Base-by-base conservation (phyloP, 2,329 filamentous ascomycete genomes). In the Penicillium sp. region DNA sequence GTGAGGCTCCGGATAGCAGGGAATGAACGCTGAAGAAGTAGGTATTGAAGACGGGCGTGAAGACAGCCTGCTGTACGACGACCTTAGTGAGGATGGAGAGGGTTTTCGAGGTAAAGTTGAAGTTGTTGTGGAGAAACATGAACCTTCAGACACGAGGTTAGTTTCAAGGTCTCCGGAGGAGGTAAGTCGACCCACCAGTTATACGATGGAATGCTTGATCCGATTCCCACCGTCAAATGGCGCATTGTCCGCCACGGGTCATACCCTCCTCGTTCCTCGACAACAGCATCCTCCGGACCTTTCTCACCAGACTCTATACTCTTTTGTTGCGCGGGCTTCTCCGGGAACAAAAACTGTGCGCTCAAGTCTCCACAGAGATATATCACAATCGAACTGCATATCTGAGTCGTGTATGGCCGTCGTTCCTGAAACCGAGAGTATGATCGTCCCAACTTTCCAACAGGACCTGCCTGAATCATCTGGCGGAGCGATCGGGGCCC, bases 1-100 rank as follows among this genome's bases (percentile, higher is more conserved):
- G 72, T 0, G 83, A 84, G 30, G 90, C 89, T 44, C 92, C 93
- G 0, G 88, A 85, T 2, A 96, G 82, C 4, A 93, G 80, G 1
- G 91, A 90, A 73, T 96, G 92, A 77, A 90, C 84, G 63, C 89
- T 88, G 76, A 96, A 91, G 79, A 96, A 96, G 76, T 91, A 92
- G 26, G 86, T 84, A 77, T 91, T 94, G 81, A 96, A 96, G 9
- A 91, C 71, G 1, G 94, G 92, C 1, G 93, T 92, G 79, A 96
- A 97, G 69, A 88, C 79, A 13, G 85, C 75, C 79, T 97, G 93
- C 78, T 93, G 95, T 44, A 97, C 84, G 46, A 84, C 74, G 61
- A 97, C 91, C 78, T 97, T 96, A 60, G 88, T 87, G 31, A 83
- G 82, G 35, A 97, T 83, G 2, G 90, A 93, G 53, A 91, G 77